Base-by-base conservation (phyloP, 768 basidiomycete genomes). In the Boletellus ananas region DNA sequence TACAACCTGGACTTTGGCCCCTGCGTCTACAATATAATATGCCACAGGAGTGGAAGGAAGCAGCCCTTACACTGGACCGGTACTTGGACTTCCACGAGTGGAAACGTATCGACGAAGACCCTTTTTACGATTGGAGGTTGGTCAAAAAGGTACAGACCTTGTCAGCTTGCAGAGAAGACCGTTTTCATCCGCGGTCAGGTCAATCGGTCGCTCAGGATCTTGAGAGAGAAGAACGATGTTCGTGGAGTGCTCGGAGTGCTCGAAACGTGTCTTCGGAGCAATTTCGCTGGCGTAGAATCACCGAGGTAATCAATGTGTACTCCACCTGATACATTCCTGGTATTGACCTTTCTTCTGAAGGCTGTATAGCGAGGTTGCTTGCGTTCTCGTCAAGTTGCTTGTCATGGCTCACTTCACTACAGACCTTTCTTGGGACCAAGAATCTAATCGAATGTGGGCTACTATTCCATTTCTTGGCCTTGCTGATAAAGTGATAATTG, bases 371-470 rank as follows among this genome's bases (percentile, higher is more conserved):
- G 93, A 95, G 74, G 93, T 76, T 45, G 45, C 65, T 39, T 29
- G 42, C 33, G 36, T 46, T 44, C 3, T 49, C 51, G 11, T 49
- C 43, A 42, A 10, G 17, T 42, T 37, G 17, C 16, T 12, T 11
- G 46, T 31, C 50, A 34, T 46, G 43, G 49, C 60, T 63, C 44
- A 58, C 45, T 17, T 6, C 27, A 18, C 49, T 57, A 33, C 56
- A 97, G 91, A 94, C 92, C 0, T 98, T 90, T 67, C 77, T 84
- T 38, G 94, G 94, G 2, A 95, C 93, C 3, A 99, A 99, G 68
- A 77, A 85, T 48, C 65, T 93, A 11, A 87, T 98, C 50, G 94
- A 97, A 75, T 77, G 90, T 88, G 56, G 58, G 78, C 58, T 23
- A 16, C 47, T 45, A 34, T 21, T 46, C 13, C 20, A 20, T 21